Conservation (phyloP, 106 monocot genomes). For the Alisma plantagoaquatica region DNA sequence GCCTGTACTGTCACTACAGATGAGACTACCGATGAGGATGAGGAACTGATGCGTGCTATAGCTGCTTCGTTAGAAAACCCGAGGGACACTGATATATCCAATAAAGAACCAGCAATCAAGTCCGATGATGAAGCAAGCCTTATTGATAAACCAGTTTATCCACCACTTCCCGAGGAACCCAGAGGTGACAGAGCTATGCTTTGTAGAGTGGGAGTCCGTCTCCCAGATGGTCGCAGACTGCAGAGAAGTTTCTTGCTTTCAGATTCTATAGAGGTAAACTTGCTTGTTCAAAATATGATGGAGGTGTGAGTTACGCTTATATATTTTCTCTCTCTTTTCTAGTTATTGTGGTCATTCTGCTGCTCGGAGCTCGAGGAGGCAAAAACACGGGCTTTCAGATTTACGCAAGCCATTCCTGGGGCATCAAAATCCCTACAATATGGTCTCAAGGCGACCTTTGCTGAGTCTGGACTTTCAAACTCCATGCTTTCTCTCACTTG, state of each 20-base stretch:
- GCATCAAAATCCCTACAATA: conserved; percentile 16
- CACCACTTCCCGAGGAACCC: conserved; percentile 83
- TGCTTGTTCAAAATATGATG: background rate
- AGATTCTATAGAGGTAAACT: conserved; percentile 57
- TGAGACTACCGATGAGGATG: conserved; percentile 21
- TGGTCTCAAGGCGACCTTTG: conserved; percentile 13
- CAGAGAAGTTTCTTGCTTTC: conserved; percentile 63
- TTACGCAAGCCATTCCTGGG: conserved; percentile 21
- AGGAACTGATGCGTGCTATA: conserved; percentile 26
- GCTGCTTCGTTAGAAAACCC: conserved; percentile 34
- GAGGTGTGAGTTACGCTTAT: too few relatives aligned
- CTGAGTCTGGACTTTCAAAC: conserved; percentile 21
- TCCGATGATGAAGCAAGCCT: conserved; percentile 9
- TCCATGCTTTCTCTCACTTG: conserved; percentile 21
- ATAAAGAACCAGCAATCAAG: background rate
- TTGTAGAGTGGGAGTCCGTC: conserved; percentile 74
- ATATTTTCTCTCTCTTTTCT: too few relatives aligned
- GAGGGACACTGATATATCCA: conserved; percentile 1
- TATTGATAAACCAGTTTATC: conserved; percentile 34
- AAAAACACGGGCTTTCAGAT: conserved; percentile 10
- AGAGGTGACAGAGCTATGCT: conserved; percentile 40
- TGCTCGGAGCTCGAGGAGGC: conserved; percentile 19
- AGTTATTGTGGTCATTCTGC: conserved; percentile 33
- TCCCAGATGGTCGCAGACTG: conserved; percentile 68
- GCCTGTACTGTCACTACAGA: too few relatives aligned